phyloP scores from a whole-genome alignment of 345 rosid genomes.

The Populus deltoides region DNA sequence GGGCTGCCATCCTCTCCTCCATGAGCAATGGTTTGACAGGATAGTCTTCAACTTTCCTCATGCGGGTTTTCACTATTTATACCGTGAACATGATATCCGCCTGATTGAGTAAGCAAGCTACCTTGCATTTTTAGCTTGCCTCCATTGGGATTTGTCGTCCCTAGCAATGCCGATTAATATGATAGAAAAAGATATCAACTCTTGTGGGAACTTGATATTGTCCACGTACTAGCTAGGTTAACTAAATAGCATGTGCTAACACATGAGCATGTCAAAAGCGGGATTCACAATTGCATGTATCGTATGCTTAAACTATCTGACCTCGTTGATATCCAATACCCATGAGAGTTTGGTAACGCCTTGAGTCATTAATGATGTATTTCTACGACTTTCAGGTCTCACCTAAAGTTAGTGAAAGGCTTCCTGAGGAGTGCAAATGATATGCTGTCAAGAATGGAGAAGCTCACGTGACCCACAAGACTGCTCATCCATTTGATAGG shows the following conservation, averaged over 20 bases:
- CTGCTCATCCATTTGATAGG: constrained; percentile 34
- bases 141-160: background rate
- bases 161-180: background rate
- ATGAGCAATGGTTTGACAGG: constrained; percentile 12
- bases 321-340: no score
- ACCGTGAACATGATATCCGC: background rate
- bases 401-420: constrained; percentile 35
- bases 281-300: no score
- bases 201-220: no score
- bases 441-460: constrained; percentile 44
- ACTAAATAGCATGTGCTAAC: no score
- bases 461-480: constrained; percentile 54
- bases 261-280: no score
- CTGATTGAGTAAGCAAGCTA: constrained; percentile 20
- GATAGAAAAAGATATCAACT: no score
- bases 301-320: no score
- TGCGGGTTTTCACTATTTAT: background rate
- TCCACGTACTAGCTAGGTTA: no score
- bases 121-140: background rate
- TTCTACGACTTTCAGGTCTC: constrained; percentile 23
- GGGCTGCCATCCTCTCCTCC: constrained; percentile 16
- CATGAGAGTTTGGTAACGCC: no score
- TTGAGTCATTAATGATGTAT: background rate
- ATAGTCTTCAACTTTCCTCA: constrained; percentile 40
- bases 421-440: constrained; percentile 44